These are phyloP conservation scores for Tolypocladium album DNA, from an alignment of 2,329 filamentous ascomycete species.

Conservation along the genomic window DNA sequence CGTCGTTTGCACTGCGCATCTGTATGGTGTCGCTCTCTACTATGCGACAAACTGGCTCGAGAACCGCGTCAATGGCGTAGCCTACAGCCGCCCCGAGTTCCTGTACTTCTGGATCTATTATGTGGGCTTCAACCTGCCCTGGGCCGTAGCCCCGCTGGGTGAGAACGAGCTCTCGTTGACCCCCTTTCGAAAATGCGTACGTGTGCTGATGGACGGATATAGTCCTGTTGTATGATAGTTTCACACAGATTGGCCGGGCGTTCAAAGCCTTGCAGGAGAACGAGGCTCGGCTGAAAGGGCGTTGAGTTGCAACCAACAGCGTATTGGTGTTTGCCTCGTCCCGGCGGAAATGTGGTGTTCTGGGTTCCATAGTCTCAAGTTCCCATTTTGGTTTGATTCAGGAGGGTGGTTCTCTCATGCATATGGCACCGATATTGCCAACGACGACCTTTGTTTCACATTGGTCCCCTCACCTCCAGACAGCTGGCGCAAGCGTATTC, in stretches of 20 bases:
- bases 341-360: background rate
- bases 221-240: constrained; percentile 23
- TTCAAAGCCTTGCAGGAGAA: constrained; percentile 14
- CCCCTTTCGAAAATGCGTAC: background rate
- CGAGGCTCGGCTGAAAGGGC: constrained; percentile 8
- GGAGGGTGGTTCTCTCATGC: background rate
- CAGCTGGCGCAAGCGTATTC: background rate
- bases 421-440: background rate
- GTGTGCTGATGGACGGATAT: background rate
- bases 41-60: constrained; percentile 46
- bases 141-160: constrained; percentile 46
- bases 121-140: constrained; percentile 48
- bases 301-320: constrained; percentile 4
- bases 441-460: background rate
- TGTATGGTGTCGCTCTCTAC: constrained; percentile 54
- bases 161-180: constrained; percentile 15
- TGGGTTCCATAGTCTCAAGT: background rate
- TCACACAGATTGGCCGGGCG: constrained; percentile 13
- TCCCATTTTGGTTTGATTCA: background rate
- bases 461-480: background rate
- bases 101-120: constrained; percentile 57
- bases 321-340: background rate
- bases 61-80: constrained; percentile 28
- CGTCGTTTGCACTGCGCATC: constrained; percentile 39
- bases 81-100: constrained; percentile 47